Evolutionary conservation across 345 rosid species (phyloP), one percentile per base, ranked within the genome.

Genomic region (Populus simonii): DNA sequence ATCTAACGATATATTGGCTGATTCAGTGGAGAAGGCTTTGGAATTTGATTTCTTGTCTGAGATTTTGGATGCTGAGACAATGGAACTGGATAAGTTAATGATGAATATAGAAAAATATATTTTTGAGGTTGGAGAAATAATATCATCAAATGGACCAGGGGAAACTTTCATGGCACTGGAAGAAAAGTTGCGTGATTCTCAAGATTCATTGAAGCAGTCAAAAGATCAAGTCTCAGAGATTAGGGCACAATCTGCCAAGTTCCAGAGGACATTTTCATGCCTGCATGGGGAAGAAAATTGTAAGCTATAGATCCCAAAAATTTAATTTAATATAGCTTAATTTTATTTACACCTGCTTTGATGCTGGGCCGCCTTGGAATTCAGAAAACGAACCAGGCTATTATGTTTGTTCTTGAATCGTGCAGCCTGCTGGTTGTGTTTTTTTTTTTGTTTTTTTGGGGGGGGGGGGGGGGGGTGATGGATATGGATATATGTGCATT

Each of bases 11-110:
- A 65, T 71, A 35, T 47, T 77, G 65, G 79, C 43, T 41, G 86
- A 84, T 76, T 84, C 83, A 18, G 81, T 82, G 55, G 92, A 87
- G 83, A 90, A 81, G 71, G 93, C 90, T 5, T 67, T 92, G 77
- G 92, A 89, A 82, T 93, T 89, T 70, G 90, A 89, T 85, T 85
- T 96, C 41, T 85, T 93, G 83, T 89, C 90, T 59, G 89, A 86
- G 55, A 79, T 91, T 79, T 84, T 93, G 75, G 87, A 85, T 79
- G 88, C 93, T 43, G 93, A 92, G 89, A 86, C 89, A 51, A 84
- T 80, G 22, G 93, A 90, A 78, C 78, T 91, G 79, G 90, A 93
- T 36, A 82, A 84, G 1, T 83, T 88, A 75, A 78, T 90, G 71
- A 68, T 66, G 53, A 70, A 31, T 75, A 80, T 88, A 49, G 85